Percentiles rank a stretch among this genome's conserved stretches.
phyloP scores from a whole-genome alignment of 208 protist species.

The Trypanosomatidae sp. region DNA sequence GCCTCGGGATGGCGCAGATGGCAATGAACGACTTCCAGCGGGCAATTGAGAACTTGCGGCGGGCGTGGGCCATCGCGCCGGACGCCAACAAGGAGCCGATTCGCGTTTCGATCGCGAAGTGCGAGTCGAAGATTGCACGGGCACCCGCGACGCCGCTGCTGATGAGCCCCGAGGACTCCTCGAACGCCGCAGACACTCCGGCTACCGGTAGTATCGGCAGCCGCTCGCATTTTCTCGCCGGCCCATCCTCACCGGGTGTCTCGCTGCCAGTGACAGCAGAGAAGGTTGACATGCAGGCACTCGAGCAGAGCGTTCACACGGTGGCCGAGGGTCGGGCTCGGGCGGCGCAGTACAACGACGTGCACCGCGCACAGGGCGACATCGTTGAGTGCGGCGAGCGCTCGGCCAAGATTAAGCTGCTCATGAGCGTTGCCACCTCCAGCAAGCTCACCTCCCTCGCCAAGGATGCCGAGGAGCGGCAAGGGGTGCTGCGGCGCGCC shows the following conservation, averaged over 20 bases:
- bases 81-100: conserved; percentile 37
- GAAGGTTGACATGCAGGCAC: conserved; percentile 8
- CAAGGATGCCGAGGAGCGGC: conserved; percentile 40
- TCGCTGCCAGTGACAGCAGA: background rate
- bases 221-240: conserved; percentile 4
- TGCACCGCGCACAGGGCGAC: conserved; percentile 20
- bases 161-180: conserved; percentile 12
- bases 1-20: conserved; percentile 49
- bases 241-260: background rate
- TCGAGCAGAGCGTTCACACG: conserved; percentile 6
- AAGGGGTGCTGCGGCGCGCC: conserved; percentile 41
- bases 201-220: background rate
- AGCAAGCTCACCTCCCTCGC: conserved; percentile 26
- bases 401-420: conserved; percentile 29
- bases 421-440: conserved; percentile 47
- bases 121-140: conserved; percentile 59
- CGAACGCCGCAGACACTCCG: background rate
- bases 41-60: conserved; percentile 44
- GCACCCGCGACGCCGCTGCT: conserved; percentile 38
- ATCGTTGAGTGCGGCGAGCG: conserved; percentile 45
- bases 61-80: conserved; percentile 32
- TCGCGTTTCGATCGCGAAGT: conserved; percentile 45
- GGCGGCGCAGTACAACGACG: conserved; percentile 15
- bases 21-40: conserved; percentile 31
- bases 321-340: conserved; percentile 2